Evolutionary conservation across 148 eudicot species (phyloP).

Genomic region (Rheum nobile): DNA sequence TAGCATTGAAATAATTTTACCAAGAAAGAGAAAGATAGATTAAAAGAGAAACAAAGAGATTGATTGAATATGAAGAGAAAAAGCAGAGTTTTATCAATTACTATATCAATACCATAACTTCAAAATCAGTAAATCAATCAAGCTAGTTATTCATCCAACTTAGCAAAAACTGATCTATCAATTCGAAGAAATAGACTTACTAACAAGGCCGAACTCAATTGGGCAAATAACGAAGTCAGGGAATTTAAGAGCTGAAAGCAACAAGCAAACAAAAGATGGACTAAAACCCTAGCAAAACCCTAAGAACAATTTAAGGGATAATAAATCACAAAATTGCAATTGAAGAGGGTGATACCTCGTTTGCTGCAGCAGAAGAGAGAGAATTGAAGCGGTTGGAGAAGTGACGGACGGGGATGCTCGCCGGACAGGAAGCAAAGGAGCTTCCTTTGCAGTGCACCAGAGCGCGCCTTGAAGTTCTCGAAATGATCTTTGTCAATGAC

Average conservation of each 20-base stretch:
- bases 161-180: background rate
- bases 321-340: background rate
- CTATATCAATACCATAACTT: background rate
- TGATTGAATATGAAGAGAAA: background rate
- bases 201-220: background rate
- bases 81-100: background rate
- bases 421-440: conserved; percentile 19
- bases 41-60: background rate
- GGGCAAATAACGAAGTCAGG: background rate
- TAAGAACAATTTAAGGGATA: background rate
- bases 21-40: background rate
- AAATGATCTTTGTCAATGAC: conserved; percentile 39
- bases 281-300: conserved; percentile 41
- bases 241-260: background rate
- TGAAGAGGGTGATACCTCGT: conserved; percentile 28
- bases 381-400: conserved; percentile 29
- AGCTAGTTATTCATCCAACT: no score
- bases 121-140: background rate
- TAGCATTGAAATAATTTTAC: background rate
- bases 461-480: conserved; percentile 30
- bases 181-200: background rate
- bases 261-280: background rate
- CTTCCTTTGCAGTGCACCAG: conserved; percentile 27
- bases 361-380: conserved; percentile 9
- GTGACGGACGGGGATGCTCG: conserved; percentile 8